phyloP scores from a whole-genome alignment of 2,329 filamentous ascomycete genomes.

The Cercospora brassicicola region DNA sequence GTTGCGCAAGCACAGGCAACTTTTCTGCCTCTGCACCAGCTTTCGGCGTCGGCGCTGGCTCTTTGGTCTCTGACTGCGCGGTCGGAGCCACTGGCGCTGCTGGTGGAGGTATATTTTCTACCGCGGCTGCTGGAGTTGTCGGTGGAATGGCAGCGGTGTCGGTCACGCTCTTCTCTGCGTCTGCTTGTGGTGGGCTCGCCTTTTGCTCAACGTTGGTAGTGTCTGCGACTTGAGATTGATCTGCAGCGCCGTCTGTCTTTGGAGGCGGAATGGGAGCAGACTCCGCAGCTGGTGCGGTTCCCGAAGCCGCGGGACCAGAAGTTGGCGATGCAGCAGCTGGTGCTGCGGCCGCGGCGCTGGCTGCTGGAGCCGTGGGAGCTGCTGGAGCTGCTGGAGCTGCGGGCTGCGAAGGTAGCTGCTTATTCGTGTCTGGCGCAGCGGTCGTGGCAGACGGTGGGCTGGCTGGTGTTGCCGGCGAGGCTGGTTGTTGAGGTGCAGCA shows the following conservation, averaged over 20 bases:
- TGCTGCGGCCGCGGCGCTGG: background rate
- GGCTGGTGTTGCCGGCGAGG: constrained; percentile 3
- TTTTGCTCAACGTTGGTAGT: background rate
- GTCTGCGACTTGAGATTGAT: background rate
- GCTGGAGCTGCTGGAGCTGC: constrained; percentile 7
- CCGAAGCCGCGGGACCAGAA: constrained; percentile 16
- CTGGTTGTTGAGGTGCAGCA: background rate
- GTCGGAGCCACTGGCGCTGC: constrained; percentile 7
- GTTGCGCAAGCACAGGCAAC: constrained; percentile 12
- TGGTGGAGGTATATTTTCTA: constrained; percentile 1
- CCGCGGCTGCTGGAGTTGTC: background rate
- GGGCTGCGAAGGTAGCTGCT: constrained; percentile 22
- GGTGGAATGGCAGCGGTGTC: background rate
- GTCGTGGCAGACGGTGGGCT: constrained; percentile 1
- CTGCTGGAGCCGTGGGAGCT: background rate
- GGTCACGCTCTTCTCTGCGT: background rate
- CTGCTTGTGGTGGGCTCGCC: background rate
- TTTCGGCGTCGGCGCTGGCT: constrained; percentile 9
- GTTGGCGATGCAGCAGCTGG: constrained; percentile 8
- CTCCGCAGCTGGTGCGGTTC: constrained; percentile 22
- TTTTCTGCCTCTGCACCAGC: constrained; percentile 14
- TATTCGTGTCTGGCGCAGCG: constrained; percentile 25
- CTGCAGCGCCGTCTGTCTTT: constrained; percentile 22
- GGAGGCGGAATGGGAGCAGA: constrained; percentile 23
- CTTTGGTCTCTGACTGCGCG: background rate